phyloP scores from a whole-genome alignment of 805 yeast species.

The Teunomyces atbi region DNA sequence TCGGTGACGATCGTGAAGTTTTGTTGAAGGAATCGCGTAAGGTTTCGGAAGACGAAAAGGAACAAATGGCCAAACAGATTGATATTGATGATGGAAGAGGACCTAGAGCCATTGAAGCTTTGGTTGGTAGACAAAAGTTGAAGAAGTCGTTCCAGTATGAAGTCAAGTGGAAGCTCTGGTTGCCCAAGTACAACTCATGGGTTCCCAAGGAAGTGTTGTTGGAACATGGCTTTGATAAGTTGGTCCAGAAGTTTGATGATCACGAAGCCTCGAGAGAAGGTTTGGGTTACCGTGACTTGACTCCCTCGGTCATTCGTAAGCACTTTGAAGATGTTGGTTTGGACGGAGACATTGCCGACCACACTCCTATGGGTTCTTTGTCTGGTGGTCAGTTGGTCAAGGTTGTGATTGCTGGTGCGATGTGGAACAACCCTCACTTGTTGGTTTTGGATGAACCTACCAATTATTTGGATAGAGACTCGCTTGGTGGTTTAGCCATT shows the following conservation, averaged over 20 bases:
- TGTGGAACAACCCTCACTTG: slow-evolving; percentile 99
- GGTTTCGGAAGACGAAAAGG: slow-evolving; percentile 71
- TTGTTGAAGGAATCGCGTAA: slow-evolving; percentile 89
- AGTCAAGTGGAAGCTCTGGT: slow-evolving; percentile 88
- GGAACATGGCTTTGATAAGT: slow-evolving; percentile 54
- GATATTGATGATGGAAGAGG: slow-evolving; percentile 87
- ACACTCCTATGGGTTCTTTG: slow-evolving; percentile 92
- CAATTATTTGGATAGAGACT: slow-evolving; percentile 95
- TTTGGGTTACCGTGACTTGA: slow-evolving; percentile 51
- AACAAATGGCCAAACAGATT: slow-evolving; percentile 71
- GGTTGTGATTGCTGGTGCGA: slow-evolving; percentile 98
- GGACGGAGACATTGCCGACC: slow-evolving; percentile 98
- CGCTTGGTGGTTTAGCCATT: slow-evolving; percentile 94
- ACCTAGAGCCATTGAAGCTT: slow-evolving; percentile 83
- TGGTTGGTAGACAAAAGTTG: slow-evolving; percentile 95
- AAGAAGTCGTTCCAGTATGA: slow-evolving; percentile 97
- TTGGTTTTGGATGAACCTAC: slow-evolving; percentile 97
- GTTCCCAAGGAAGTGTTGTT: slow-evolving; percentile 78
- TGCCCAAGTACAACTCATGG: slow-evolving; percentile 93
- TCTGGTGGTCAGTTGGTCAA: slow-evolving; percentile 98
- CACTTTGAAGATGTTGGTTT: slow-evolving; percentile 97
- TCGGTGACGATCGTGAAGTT: slow-evolving; percentile 98
- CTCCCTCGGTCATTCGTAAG: slow-evolving; percentile 89
- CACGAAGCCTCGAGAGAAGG: slow-evolving; percentile 51
- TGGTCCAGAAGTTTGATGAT: slow-evolving; percentile 45